Evolutionary conservation across 306 rosid species (phyloP).

Genomic region (Trifolium repens): DNA sequence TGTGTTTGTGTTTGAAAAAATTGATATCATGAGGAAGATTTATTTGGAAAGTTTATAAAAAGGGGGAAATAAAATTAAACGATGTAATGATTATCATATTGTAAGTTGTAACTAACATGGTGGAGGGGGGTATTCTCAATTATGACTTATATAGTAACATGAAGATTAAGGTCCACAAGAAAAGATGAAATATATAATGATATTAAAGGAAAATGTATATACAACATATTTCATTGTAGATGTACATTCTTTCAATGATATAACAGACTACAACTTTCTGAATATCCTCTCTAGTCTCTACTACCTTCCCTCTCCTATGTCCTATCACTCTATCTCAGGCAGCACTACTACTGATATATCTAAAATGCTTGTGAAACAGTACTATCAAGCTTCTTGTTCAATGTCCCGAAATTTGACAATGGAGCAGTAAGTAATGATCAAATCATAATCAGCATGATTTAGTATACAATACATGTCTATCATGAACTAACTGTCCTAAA

Average conservation of each 20-base stretch:
- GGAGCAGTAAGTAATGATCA: too few species aligned
- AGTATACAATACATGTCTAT: too few species aligned
- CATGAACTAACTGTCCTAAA: too few species aligned
- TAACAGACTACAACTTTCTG: too few species aligned
- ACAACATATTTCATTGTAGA: conserved; percentile 30
- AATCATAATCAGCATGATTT: too few species aligned
- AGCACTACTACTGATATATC: too few species aligned
- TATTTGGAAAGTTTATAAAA: conserved; percentile 18
- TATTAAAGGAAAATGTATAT: conserved; percentile 23
- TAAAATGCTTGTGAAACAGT: too few species aligned
- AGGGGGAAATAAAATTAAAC: conserved; percentile 11
- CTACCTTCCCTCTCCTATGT: too few species aligned
- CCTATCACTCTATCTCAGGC: too few species aligned
- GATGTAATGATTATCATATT: conserved; percentile 45
- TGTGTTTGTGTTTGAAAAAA: conserved; percentile 27
- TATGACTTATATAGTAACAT: conserved; percentile 40
- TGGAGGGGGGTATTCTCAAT: conserved; percentile 42
- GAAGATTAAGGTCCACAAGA: conserved; percentile 1
- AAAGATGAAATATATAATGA: not conserved
- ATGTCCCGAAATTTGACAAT: too few species aligned
- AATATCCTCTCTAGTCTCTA: too few species aligned
- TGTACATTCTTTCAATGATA: conserved; percentile 14
- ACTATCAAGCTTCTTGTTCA: too few species aligned
- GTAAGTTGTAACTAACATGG: conserved; percentile 50
- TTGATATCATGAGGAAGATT: conserved; percentile 15